phyloP scores from a whole-genome alignment of 2,329 filamentous ascomycete species.

The Cercospora zeae-maydis region DNA sequence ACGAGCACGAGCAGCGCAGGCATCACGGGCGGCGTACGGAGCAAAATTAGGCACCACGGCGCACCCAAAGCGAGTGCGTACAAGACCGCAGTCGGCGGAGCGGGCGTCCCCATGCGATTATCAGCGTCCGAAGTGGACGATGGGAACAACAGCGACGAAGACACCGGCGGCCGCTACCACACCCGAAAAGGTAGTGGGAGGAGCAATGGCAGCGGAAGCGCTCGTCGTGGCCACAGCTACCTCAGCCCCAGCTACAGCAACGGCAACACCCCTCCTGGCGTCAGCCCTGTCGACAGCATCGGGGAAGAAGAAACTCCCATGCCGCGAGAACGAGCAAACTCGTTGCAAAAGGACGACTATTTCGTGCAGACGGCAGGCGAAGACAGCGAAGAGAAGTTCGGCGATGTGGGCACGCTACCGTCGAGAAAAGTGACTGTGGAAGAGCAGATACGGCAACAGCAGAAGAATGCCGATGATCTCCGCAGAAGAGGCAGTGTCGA shows the following conservation, averaged over 20 bases:
- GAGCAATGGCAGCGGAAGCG: constrained; percentile 54
- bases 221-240: constrained; percentile 42
- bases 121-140: constrained; percentile 95
- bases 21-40: constrained; percentile 56
- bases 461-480: constrained; percentile 67
- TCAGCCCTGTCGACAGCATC: constrained; percentile 40
- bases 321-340: constrained; percentile 37
- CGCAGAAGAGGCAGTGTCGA: constrained; percentile 76
- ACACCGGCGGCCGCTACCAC: constrained; percentile 56
- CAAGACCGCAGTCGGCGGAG: constrained; percentile 66
- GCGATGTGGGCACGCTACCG: constrained; percentile 51
- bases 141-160: constrained; percentile 71
- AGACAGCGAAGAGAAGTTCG: constrained; percentile 54
- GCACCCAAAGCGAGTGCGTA: constrained; percentile 77
- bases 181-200: constrained; percentile 70
- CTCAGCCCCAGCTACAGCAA: constrained; percentile 43
- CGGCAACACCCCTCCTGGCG: constrained; percentile 52
- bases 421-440: constrained; percentile 37
- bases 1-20: constrained; percentile 36
- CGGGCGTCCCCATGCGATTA: constrained; percentile 82
- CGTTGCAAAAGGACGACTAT: constrained; percentile 38
- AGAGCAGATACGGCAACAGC: constrained; percentile 53
- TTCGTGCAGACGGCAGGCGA: constrained; percentile 42
- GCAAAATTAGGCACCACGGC: constrained; percentile 85
- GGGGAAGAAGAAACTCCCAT: constrained; percentile 48